Conservation (phyloP, 2,329 filamentous ascomycete species). For the Dothidotthia symphoricarpi region DNA sequence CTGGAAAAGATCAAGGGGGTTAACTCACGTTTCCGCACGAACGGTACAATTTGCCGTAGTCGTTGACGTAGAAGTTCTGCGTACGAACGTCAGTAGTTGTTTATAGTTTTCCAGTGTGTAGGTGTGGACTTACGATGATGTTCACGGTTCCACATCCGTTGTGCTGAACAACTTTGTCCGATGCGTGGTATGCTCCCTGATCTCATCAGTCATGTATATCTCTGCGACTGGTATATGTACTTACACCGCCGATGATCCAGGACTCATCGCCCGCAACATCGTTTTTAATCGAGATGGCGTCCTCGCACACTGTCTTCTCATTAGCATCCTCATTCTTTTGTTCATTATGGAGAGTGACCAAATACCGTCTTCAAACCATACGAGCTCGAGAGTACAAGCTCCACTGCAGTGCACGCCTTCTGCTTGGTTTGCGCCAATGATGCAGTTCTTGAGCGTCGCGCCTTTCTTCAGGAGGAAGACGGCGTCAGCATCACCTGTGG, state of each 20-base stretch:
- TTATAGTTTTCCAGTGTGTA: neutral
- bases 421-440: conserved; percentile 51
- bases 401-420: conserved; percentile 53
- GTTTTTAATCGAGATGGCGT: conserved; percentile 31
- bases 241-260: conserved; percentile 42
- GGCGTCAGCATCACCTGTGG: conserved; percentile 41
- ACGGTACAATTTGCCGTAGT: conserved; percentile 42
- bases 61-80: conserved; percentile 22
- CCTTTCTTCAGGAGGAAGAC: conserved; percentile 52
- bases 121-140: conserved; percentile 15
- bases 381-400: conserved; percentile 47
- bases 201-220: too few relatives aligned
- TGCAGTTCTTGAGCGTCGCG: conserved; percentile 51
- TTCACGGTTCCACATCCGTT: conserved; percentile 39
- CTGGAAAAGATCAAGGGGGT: neutral
- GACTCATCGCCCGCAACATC: conserved; percentile 21
- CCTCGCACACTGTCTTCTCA: conserved; percentile 35
- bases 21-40: conserved; percentile 43
- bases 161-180: conserved; percentile 41
- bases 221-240: too few relatives aligned
- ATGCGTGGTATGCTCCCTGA: conserved; percentile 32
- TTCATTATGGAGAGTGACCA: too few relatives aligned
- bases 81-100: neutral
- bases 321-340: too few relatives aligned
- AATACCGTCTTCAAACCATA: conserved; percentile 38